Conservation (phyloP, 768 basidiomycete species). For the Gyrodon lividus region DNA sequence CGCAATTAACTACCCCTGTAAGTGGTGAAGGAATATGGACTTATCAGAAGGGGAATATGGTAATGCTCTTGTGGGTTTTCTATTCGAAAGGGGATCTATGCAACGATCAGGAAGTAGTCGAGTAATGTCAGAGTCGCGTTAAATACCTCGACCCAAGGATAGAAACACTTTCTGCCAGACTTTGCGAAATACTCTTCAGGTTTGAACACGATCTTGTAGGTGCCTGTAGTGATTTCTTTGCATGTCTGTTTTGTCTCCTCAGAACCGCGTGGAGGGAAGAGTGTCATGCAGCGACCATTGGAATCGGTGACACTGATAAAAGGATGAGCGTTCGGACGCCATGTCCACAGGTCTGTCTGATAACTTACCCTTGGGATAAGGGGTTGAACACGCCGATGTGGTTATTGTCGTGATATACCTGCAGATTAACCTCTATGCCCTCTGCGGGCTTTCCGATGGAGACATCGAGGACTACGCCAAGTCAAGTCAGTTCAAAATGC, state of each 20-base stretch:
- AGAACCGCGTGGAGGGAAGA: slow-evolving; percentile 59
- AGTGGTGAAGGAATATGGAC: slow-evolving; percentile 89
- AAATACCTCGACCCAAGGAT: slow-evolving; percentile 86
- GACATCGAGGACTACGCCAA: slow-evolving; percentile 73
- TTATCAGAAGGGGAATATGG: slow-evolving; percentile 89
- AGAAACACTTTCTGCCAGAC: slow-evolving; percentile 68
- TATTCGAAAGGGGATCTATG: slow-evolving; percentile 76
- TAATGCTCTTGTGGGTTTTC: slow-evolving; percentile 77
- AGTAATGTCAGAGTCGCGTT: not conserved
- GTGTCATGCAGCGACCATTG: slow-evolving; percentile 79
- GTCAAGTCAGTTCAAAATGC: not conserved
- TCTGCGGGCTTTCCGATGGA: slow-evolving; percentile 79
- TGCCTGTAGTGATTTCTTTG: slow-evolving; percentile 44
- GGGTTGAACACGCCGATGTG: slow-evolving; percentile 47
- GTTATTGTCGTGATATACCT: slow-evolving; percentile 42
- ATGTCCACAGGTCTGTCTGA: not conserved
- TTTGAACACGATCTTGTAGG: slow-evolving; percentile 85
- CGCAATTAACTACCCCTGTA: slow-evolving; percentile 77
- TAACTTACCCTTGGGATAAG: slow-evolving; percentile 59
- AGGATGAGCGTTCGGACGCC: not conserved
- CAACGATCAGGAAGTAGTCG: slow-evolving; percentile 8
- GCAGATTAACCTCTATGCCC: slow-evolving; percentile 64
- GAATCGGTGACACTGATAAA: slow-evolving; percentile 64
- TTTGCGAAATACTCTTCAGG: slow-evolving; percentile 79
- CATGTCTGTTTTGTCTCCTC: slow-evolving; percentile 41